Conservation (phyloP, 192 early-diverging fungal genomes). For the Coemansia sp. region DNA sequence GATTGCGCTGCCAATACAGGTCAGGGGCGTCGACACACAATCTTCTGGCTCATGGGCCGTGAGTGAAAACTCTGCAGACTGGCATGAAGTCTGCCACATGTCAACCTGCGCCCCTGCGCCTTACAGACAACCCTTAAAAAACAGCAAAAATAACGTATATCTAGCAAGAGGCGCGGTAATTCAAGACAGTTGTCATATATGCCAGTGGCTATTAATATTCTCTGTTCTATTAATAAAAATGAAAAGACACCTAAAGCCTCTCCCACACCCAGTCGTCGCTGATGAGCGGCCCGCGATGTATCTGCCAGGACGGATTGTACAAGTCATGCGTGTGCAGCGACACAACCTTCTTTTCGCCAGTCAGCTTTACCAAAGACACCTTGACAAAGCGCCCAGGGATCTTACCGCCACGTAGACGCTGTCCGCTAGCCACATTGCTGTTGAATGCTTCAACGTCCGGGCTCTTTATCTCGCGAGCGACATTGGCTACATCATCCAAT, state of each 20-base stretch:
- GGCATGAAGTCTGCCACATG: not conserved
- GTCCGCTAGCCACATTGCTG: conserved; percentile 5
- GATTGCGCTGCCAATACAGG: not conserved
- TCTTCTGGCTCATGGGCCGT: not conserved
- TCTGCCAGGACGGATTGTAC: conserved; percentile 39
- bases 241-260: conserved; percentile 15
- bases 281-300: conserved; percentile 23
- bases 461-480: conserved; percentile 14
- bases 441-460: conserved; percentile 15
- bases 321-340: conserved; percentile 39
- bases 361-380: conserved; percentile 14
- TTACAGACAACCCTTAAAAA: not conserved
- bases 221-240: not conserved
- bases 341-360: conserved; percentile 18
- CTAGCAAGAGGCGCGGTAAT: not conserved
- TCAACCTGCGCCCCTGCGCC: not conserved
- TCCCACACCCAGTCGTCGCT: conserved; percentile 33
- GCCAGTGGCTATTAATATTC: not conserved
- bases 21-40: not conserved
- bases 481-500: conserved; percentile 27
- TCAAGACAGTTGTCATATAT: not conserved
- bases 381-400: conserved; percentile 36
- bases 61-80: not conserved
- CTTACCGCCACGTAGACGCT: conserved; percentile 10
- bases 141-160: not conserved